phyloP scores from a whole-genome alignment of 352 stramenopile genomes.

The Globisporangium nagaii region DNA sequence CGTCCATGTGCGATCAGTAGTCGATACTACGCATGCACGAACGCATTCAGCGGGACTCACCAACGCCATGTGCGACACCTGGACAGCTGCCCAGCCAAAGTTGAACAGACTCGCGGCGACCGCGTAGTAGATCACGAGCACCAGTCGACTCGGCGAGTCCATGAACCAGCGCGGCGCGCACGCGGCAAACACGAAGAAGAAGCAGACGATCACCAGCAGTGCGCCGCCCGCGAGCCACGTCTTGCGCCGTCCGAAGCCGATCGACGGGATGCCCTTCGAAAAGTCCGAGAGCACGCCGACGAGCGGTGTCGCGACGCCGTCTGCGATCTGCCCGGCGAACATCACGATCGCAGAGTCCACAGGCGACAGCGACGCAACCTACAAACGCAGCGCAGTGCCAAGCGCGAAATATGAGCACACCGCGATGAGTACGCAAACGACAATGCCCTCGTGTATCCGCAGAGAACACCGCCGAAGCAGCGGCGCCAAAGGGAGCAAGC shows the following conservation, averaged over 20 bases:
- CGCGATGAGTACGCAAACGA: too few relatives aligned
- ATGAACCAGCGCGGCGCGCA: slow-evolving; percentile 61
- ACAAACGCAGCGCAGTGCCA: background rate
- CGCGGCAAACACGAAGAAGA: slow-evolving; percentile 78
- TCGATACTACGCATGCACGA: background rate
- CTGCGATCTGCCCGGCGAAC: slow-evolving; percentile 82
- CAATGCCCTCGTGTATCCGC: too few relatives aligned
- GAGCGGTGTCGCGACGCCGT: slow-evolving; percentile 72
- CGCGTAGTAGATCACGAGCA: slow-evolving; percentile 76
- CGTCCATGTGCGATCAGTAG: too few relatives aligned
- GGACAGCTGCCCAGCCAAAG: slow-evolving; percentile 75
- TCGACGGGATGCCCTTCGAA: slow-evolving; percentile 50
- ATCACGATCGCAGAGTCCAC: slow-evolving; percentile 82
- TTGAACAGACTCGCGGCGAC: slow-evolving; percentile 78
- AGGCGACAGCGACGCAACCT: slow-evolving; percentile 51
- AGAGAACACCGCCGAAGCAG: background rate
- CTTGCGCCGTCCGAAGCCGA: slow-evolving; percentile 70
- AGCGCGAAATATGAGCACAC: too few relatives aligned
- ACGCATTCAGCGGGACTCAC: slow-evolving; percentile 30
- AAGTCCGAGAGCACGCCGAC: slow-evolving; percentile 74
- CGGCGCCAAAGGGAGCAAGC: background rate
- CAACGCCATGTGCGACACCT: slow-evolving; percentile 86
- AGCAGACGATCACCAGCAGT: slow-evolving; percentile 74
- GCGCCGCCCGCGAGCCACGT: slow-evolving; percentile 68
- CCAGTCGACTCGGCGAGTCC: slow-evolving; percentile 36